Evolutionary conservation across 1,284 basidiomycete species (phyloP).

Genomic region (Vanrija sp.): DNA sequence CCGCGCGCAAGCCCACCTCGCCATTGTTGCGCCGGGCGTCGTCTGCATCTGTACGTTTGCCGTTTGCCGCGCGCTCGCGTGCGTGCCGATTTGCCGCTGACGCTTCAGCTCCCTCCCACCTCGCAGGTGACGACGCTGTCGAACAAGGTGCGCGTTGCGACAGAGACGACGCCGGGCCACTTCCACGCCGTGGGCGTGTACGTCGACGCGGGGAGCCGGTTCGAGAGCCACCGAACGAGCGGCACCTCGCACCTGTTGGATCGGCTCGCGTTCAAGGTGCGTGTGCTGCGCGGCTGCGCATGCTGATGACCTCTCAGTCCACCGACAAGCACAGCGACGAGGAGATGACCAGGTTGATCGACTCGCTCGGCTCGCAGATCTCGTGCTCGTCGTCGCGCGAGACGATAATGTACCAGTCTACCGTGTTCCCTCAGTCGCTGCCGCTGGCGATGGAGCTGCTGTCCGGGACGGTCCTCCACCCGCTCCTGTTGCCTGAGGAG

Average conservation of each 20-base stretch:
- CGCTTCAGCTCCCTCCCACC: not conserved
- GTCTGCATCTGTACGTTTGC: not conserved
- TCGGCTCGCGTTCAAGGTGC: constrained; percentile 92
- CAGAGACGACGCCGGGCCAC: constrained; percentile 85
- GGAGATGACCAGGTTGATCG: constrained; percentile 77
- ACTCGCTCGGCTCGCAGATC: constrained; percentile 86
- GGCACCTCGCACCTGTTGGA: constrained; percentile 91
- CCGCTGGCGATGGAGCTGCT: constrained; percentile 80
- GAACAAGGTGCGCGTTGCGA: constrained; percentile 88
- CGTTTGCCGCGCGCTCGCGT: not conserved
- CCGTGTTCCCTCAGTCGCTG: constrained; percentile 82
- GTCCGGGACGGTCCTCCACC: constrained; percentile 82
- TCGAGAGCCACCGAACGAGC: constrained; percentile 70
- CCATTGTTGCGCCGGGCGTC: constrained; percentile 4
- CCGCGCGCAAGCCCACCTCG: not conserved
- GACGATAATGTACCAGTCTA: constrained; percentile 97
- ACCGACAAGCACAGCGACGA: constrained; percentile 55
- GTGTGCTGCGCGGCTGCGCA: constrained; percentile 18
- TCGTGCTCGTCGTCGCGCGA: constrained; percentile 88
- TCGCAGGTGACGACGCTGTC: constrained; percentile 70
- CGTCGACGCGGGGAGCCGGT: constrained; percentile 89
- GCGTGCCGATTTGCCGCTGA: not conserved
- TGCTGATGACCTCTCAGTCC: constrained; percentile 38
- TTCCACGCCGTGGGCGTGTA: constrained; percentile 93
- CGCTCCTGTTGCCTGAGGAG: constrained; percentile 73